Evolutionary conservation across 83 land plant species (phyloP).

Genomic region (Diphasiastrum complanatum): DNA sequence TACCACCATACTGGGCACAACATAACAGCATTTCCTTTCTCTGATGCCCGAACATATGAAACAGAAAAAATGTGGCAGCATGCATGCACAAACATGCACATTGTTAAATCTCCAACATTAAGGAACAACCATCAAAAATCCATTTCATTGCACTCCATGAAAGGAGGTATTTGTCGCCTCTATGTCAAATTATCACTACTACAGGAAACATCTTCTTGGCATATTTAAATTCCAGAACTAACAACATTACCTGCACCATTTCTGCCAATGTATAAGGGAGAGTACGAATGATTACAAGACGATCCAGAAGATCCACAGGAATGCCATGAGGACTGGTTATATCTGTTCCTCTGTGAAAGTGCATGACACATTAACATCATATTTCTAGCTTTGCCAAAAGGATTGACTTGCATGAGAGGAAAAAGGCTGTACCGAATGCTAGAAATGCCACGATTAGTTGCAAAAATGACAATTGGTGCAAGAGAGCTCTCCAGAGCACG

Average conservation of each 20-base stretch:
- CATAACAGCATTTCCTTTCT: no score
- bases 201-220: neutral
- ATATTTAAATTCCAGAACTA: neutral
- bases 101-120: no score
- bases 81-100: no score
- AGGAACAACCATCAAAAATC: no score
- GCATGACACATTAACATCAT: neutral
- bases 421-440: slow-evolving; percentile 55
- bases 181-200: no score
- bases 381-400: neutral
- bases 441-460: slow-evolving; percentile 94
- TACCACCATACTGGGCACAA: no score
- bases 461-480: slow-evolving; percentile 93
- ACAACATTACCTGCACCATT: slow-evolving; percentile 69
- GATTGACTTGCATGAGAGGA: neutral
- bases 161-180: no score
- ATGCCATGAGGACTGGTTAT: slow-evolving; percentile 93
- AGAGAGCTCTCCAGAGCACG: slow-evolving; percentile 92
- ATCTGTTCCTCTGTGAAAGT: slow-evolving; percentile 70
- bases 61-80: no score
- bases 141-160: no score
- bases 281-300: slow-evolving; percentile 76
- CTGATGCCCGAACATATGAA: no score
- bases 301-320: slow-evolving; percentile 91
- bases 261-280: slow-evolving; percentile 84